Evolutionary conservation across 2,329 filamentous ascomycete genomes (phyloP).

Genomic region (Pyrenophora tritici-repentis): DNA sequence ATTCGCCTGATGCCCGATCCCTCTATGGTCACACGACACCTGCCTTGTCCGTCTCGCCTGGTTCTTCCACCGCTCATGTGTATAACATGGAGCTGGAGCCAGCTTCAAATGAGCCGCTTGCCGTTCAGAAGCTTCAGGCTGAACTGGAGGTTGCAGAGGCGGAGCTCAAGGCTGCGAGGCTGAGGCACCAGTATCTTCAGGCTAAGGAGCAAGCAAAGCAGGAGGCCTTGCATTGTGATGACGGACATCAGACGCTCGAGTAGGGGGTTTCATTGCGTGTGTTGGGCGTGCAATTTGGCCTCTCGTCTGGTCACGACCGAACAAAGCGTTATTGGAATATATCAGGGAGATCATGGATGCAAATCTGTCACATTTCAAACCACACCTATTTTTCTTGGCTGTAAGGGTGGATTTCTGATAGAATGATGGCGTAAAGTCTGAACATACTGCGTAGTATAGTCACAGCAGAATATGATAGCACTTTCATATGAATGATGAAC

Average conservation of each 20-base stretch:
- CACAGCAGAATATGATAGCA: no score
- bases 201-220: constrained; percentile 21
- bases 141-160: constrained; percentile 42
- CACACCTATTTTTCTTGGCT: no score
- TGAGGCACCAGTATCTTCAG: constrained; percentile 29
- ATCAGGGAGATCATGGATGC: no score
- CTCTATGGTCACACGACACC: constrained; percentile 9
- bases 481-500: no score
- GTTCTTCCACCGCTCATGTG: constrained; percentile 1
- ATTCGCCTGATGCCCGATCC: not conserved
- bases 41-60: constrained; percentile 19
- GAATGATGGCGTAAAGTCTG: no score
- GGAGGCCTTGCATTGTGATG: constrained; percentile 1
- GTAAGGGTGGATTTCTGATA: no score
- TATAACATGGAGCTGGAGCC: constrained; percentile 8
- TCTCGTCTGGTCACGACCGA: no score
- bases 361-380: no score
- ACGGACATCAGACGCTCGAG: not conserved
- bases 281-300: no score
- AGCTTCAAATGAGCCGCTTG: constrained; percentile 24
- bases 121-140: constrained; percentile 32
- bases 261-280: not conserved
- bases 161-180: constrained; percentile 33
- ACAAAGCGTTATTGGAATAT: no score
- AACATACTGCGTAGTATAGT: no score